These are phyloP conservation scores for Talaromyces albobiverticillius DNA, from an alignment of 2,329 filamentous ascomycete genomes.

Conservation along the genomic window DNA sequence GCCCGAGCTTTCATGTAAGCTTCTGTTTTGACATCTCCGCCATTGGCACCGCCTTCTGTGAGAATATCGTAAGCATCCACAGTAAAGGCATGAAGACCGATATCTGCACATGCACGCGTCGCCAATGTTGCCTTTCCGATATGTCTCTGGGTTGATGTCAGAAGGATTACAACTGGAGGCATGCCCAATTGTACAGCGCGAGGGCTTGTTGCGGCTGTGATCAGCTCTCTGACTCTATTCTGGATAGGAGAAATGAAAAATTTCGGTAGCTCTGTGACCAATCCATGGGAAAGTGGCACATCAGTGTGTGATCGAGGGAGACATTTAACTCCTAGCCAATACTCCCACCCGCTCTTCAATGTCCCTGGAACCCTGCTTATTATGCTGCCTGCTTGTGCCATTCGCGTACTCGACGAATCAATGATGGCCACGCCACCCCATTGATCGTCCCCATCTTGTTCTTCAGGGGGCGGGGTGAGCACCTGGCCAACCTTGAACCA, in stretches of 20 bases:
- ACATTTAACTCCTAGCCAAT: constrained; percentile 77
- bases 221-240: constrained; percentile 75
- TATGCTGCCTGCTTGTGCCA: constrained; percentile 87
- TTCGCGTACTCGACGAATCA: constrained; percentile 80
- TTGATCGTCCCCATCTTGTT: constrained; percentile 61
- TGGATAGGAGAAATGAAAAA: constrained; percentile 58
- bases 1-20: constrained; percentile 83
- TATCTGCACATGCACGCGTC: constrained; percentile 73
- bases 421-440: constrained; percentile 88
- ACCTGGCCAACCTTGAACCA: constrained; percentile 92
- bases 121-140: constrained; percentile 88
- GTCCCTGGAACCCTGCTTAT: constrained; percentile 75
- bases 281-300: constrained; percentile 31
- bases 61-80: constrained; percentile 93
- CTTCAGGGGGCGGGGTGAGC: constrained; percentile 41
- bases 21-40: constrained; percentile 90
- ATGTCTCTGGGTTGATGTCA: constrained; percentile 87
- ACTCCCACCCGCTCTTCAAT: constrained; percentile 77
- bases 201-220: constrained; percentile 83
- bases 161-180: constrained; percentile 80
- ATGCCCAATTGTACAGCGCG: constrained; percentile 83
- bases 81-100: constrained; percentile 83
- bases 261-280: constrained; percentile 36
- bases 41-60: constrained; percentile 83
- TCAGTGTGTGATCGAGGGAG: constrained; percentile 49